Evolutionary conservation across 2,329 filamentous ascomycete species (phyloP), one percentile per base, ranked within the genome.

Genomic region (Anthostomella pinea): DNA sequence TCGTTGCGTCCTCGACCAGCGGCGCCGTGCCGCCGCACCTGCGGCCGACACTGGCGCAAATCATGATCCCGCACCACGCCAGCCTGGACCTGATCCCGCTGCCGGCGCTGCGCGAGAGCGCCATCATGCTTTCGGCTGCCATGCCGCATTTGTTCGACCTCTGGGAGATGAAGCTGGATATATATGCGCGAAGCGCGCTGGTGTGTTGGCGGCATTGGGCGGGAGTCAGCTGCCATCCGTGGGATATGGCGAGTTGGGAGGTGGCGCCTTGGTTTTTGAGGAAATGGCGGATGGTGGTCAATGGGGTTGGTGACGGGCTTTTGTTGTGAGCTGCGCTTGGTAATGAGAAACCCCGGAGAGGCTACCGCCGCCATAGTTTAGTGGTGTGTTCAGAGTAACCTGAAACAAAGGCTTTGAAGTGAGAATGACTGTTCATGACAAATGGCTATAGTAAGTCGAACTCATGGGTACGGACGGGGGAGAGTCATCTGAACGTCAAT

Each of bases 31-130:
- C 64, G 8, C 17, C 47, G 4, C 49, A 62, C 33, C 48, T 67
- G 0, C 59, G 51, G 14, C 64, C 64, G 3, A 67, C 63, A 0
- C 41, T 60, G 18, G 51, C 59, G 3, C 64, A 67, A 41, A 56
- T 67, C 8, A 45, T 66, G 8, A 49, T 60, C 26, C 58, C 61
- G 9, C 64, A 66, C 34, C 61, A 63, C 37, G 53, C 61, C 1
- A 56, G 56, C 19, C 39, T 67, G 9, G 64, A 66, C 35, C 32
- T 66, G 3, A 47, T 66, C 5, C 63, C 63, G 1, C 43, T 65
- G 6, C 62, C 63, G 0, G 22, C 33, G 2, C 43, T 67, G 6
- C 52, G 64, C 3, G 52, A 56, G 3, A 48, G 58, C 5, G 58
- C 54, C 3, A 62, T 65, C 26, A 53, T 56, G 18, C 35, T 65